These are phyloP conservation scores for Russula griseocarnosa DNA, from an alignment of 768 basidiomycete genomes.

Conservation along the genomic window DNA sequence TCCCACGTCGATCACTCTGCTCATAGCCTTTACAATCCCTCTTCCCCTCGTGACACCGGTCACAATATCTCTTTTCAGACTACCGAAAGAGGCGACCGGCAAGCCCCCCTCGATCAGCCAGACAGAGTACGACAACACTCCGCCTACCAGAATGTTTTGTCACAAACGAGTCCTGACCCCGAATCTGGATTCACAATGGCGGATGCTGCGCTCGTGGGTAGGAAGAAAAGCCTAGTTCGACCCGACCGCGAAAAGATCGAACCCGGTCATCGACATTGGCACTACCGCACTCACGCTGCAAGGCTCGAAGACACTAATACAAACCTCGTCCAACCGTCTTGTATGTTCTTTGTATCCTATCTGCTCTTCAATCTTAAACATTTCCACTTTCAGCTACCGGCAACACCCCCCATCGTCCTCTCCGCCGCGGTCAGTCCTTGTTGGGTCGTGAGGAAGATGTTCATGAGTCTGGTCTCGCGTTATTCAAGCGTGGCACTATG, in stretches of 20 bases:
- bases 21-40: constrained; percentile 29
- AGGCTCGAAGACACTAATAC: constrained; percentile 67
- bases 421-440: constrained; percentile 85
- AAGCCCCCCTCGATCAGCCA: constrained; percentile 50
- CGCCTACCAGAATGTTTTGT: constrained; percentile 45
- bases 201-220: constrained; percentile 53
- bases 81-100: constrained; percentile 66
- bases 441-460: constrained; percentile 87
- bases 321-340: constrained; percentile 72
- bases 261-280: constrained; percentile 89
- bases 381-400: constrained; percentile 56
- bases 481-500: constrained; percentile 84
- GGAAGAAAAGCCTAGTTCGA: constrained; percentile 89
- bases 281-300: constrained; percentile 86
- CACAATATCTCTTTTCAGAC: constrained; percentile 65
- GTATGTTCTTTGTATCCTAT: constrained; percentile 47
- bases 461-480: constrained; percentile 85
- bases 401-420: constrained; percentile 58
- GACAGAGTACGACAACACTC: constrained; percentile 46
- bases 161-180: constrained; percentile 37
- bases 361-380: constrained; percentile 20
- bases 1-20: constrained; percentile 29
- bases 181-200: constrained; percentile 32
- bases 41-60: constrained; percentile 17
- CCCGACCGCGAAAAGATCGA: constrained; percentile 97